Evolutionary conservation across 2,329 filamentous ascomycete species (phyloP), one percentile per base, ranked within the genome.

Genomic region (Aspergillus tubingensis): DNA sequence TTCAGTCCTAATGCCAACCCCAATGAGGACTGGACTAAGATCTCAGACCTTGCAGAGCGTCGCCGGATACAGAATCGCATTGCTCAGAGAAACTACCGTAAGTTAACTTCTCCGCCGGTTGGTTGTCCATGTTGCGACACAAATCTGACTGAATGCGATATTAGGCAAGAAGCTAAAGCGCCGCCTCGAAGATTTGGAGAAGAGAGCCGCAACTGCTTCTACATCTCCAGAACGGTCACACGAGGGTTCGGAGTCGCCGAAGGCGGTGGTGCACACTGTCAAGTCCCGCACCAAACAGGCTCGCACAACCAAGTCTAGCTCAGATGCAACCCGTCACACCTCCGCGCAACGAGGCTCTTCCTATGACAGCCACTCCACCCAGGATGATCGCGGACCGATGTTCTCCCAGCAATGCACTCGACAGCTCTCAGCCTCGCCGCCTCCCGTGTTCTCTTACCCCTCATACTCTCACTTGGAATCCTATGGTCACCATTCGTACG

Each of bases 21-120:
- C 58, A 93, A 97, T 74, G 94, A 98, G 81, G 94, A 98, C 81
- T 98, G 94, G 94, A 97, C 94, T 74, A 96, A 97, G 86, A 96
- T 98, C 76, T 96, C 94, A 60, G 94, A 98, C 78, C 88, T 98
- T 62, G 94, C 93, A 54, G 94, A 98, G 81, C 88, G 95, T 73
- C 85, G 93, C 72, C 87, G 93, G 74, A 96, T 97, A 81, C 93
- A 98, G 80, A 98, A 98, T 81, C 88, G 94, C 69, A 97, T 98
- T 83, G 94, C 94, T 68, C 94, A 98, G 81, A 89, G 93, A 72
- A 96, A 96, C 82, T 97, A 97, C 82, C 92, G 92, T 96, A 83
- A 76, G 88, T 85, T 11, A 11, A 27, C 32, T 4, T 36, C 1
- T 4, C 4, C 13, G 4, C 5, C n/a, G 4, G 1, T n/a, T n/a